Conservation (phyloP, 441 rosid genomes). For the Euphorbia schlechtendalii region DNA sequence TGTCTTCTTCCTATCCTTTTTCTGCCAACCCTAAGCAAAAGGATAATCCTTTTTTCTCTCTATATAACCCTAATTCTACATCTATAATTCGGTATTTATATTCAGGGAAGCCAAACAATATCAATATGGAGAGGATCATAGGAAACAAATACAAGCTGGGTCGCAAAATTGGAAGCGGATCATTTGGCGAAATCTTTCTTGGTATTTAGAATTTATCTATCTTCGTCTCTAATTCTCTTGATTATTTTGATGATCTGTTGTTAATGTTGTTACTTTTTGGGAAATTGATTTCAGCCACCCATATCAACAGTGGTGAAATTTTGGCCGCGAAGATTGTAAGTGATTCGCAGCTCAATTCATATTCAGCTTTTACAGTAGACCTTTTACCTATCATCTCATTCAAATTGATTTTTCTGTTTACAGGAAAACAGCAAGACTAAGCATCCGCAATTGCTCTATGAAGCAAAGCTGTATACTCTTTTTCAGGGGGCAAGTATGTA, state of each 20-base stretch:
- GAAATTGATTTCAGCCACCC: conserved; percentile 14
- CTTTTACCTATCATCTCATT: not conserved
- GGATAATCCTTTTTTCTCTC: conserved; percentile 1
- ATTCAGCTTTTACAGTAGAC: not conserved
- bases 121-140: conserved; percentile 61
- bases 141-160: conserved; percentile 82
- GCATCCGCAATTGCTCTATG: conserved; percentile 87
- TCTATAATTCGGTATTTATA: not conserved
- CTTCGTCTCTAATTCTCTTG: not conserved
- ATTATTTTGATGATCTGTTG: not conserved
- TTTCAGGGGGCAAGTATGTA: conserved; percentile 86
- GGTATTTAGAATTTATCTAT: conserved; percentile 33
- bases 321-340: conserved; percentile 15
- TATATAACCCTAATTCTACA: not conserved
- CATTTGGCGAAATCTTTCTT: conserved; percentile 80
- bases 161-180: conserved; percentile 86
- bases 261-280: not conserved
- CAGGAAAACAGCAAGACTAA: conserved; percentile 73
- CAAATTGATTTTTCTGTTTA: not conserved
- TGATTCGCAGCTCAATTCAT: not conserved
- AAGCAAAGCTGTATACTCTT: conserved; percentile 74
- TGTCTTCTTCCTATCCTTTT: too few relatives aligned
- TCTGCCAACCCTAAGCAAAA: not conserved
- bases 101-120: not conserved
- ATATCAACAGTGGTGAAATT: conserved; percentile 12